Evolutionary conservation across 257 asterid genomes (phyloP), one percentile per base, ranked within the genome.

Genomic region (Solanum virginianum): DNA sequence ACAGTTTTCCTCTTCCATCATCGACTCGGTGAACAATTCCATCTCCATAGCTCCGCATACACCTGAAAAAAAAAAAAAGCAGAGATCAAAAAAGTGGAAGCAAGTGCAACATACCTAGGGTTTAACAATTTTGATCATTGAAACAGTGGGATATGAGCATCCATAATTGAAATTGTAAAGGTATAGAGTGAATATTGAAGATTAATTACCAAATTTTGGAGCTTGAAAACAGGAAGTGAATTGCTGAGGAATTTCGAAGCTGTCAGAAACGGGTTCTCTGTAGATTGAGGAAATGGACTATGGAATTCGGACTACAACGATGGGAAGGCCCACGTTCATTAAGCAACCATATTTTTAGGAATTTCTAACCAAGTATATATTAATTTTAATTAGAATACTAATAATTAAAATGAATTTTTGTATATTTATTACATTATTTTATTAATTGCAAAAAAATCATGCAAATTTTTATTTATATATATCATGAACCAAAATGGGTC

Each of bases 1-100:
- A 85, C 81, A 93, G 88, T 85, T 88, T 43, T 93, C 99, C 75
- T 92, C 96, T 63, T 90, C 98, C 51, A 94, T 88, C 59, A 87
- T 69, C 54, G 86, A 97, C 54, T 89, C 98, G 45, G 94, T 86
- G 65, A 90, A 86, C 85, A 93, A 92, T 65, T 93, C 99, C 89
- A 93, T 91, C 54, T 94, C 99, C 98, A 96, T 77, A 49, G 86
- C 91, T 80, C 83, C 88, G 66, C 87, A 86, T 41, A 86, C 84
- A 86, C 92, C 94, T 88, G 43, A 84, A 4, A 83, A 32, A 69
- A 66, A 84, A 74, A 74, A 41, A 74, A 47, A 3, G 41, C n/a
- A n/a, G 36, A 45, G 56, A n/a, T 45, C 70, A 81, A 84, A 69
- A 71, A 65, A 8, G 22, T 51, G 43, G 24, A 51, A 57, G 8